Conservation (phyloP, 306 rosid species). For the Oemleria cerasiformis region DNA sequence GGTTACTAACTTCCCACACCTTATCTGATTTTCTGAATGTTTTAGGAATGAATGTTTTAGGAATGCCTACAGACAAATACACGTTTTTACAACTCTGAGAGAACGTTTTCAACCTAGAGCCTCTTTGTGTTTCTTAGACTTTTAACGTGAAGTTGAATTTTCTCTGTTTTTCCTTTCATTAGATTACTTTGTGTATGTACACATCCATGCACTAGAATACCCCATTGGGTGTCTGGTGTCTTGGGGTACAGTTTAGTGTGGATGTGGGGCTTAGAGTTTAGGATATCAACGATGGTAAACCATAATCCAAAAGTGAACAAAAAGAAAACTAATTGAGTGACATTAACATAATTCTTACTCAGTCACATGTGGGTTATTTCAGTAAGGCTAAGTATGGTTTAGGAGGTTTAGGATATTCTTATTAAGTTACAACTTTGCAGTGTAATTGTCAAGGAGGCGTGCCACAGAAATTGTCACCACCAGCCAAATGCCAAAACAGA, state of each 20-base stretch:
- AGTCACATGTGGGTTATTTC: background rate
- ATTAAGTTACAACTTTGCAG: background rate
- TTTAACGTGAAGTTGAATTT: background rate
- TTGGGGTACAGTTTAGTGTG: background rate
- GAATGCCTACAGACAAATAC: background rate
- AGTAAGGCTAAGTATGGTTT: background rate
- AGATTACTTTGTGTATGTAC: background rate
- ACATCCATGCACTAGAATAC: background rate
- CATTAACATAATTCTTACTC: background rate
- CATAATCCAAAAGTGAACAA: background rate
- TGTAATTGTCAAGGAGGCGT: background rate
- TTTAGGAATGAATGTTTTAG: background rate
- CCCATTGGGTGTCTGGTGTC: background rate
- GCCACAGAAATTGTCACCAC: background rate
- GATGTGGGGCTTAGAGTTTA: background rate
- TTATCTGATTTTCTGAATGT: background rate
- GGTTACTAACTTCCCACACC: background rate
- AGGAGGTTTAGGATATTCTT: background rate
- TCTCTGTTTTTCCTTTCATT: background rate
- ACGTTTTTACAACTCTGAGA: background rate
- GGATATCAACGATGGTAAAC: background rate
- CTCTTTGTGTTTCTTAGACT: background rate
- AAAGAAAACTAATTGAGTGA: background rate
- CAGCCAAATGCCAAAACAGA: background rate
- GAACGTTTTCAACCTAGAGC: background rate